Base-by-base conservation (phyloP, 306 rosid genomes). In the Vigna unguiculata region DNA sequence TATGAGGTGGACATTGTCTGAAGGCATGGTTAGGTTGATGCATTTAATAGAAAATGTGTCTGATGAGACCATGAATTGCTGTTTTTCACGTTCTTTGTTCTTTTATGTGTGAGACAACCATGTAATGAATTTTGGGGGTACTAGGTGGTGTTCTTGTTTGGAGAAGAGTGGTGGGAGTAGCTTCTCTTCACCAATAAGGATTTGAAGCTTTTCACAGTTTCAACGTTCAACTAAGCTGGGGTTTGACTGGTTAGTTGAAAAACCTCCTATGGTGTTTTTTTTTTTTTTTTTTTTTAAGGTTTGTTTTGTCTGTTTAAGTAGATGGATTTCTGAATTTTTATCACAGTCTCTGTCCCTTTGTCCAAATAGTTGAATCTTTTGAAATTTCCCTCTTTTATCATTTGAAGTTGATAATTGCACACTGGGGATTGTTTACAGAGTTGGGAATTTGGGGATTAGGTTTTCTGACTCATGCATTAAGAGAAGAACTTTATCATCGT, bases 161-260 rank as follows among this genome's bases (percentile, higher is more conserved):
- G n/a, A n/a, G n/a, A n/a, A n/a, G n/a, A n/a, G n/a, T n/a, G n/a
- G n/a, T n/a, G n/a, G n/a, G n/a, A n/a, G n/a, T n/a, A n/a, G 61
- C 71, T 48, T 34, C 60, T 81, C 60, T 81, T 40, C 17, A 3
- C 43, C 17, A 30, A 5, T 14, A 1, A 80, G 53, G 59, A 25
- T 71, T 84, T 65, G n/a, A 74, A 69, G 15, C 54, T 6, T 76
- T 60, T 24, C 51, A 68, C 12, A 53, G 34, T 47, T 78, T 62
- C 83, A 47, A 25, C 22, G 22, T 76, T 80, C 59, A 68, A 47
- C 74, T 22, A 9, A 49, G 43, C 79, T 9, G 76, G 47, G 65
- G 45, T 60, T 70, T 60, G 10, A 9, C 7, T 66, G 80, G 55
- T 78, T 36, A 62, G 83, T 69, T 74, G 40, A 15, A 20, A 71